phyloP scores from a whole-genome alignment of 148 eudicot species.

The Simmondsia chinensis region DNA sequence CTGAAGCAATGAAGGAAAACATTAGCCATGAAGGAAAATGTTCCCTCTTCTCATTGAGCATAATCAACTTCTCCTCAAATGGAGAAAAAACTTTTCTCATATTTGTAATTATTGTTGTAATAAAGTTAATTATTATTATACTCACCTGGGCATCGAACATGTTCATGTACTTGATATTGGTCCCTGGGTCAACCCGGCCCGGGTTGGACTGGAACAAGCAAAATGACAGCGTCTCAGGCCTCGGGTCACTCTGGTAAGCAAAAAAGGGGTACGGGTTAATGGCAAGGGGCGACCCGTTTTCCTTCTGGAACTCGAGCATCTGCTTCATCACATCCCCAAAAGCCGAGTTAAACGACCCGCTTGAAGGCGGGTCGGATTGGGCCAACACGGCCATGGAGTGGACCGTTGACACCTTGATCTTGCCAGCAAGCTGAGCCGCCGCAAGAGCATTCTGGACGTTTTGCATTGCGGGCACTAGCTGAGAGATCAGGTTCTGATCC shows the following conservation, averaged over 20 bases:
- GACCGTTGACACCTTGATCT: slow-evolving; percentile 79
- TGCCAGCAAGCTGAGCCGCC: slow-evolving; percentile 54
- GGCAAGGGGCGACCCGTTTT: slow-evolving; percentile 63
- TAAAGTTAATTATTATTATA: background rate
- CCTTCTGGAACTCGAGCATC: slow-evolving; percentile 44
- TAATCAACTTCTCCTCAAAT: no score
- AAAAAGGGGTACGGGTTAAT: slow-evolving; percentile 92
- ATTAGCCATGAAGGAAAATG: no score
- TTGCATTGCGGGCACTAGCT: slow-evolving; percentile 80
- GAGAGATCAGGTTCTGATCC: slow-evolving; percentile 41
- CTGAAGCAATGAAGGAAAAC: no score
- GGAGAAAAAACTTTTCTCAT: no score
- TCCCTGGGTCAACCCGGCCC: slow-evolving; percentile 63
- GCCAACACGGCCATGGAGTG: slow-evolving; percentile 67
- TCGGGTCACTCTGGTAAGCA: slow-evolving; percentile 70
- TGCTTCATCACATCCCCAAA: slow-evolving; percentile 43
- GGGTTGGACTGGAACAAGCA: slow-evolving; percentile 74
- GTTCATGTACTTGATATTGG: slow-evolving; percentile 79
- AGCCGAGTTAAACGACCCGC: slow-evolving; percentile 48
- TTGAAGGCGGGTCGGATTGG: slow-evolving; percentile 85
- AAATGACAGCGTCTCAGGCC: slow-evolving; percentile 62
- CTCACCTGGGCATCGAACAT: slow-evolving; percentile 80
- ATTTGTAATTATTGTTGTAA: background rate
- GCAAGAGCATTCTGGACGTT: slow-evolving; percentile 72
- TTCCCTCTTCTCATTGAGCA: no score